Conservation (phyloP, 2,329 filamentous ascomycete genomes). For the Mariannaea sp. region DNA sequence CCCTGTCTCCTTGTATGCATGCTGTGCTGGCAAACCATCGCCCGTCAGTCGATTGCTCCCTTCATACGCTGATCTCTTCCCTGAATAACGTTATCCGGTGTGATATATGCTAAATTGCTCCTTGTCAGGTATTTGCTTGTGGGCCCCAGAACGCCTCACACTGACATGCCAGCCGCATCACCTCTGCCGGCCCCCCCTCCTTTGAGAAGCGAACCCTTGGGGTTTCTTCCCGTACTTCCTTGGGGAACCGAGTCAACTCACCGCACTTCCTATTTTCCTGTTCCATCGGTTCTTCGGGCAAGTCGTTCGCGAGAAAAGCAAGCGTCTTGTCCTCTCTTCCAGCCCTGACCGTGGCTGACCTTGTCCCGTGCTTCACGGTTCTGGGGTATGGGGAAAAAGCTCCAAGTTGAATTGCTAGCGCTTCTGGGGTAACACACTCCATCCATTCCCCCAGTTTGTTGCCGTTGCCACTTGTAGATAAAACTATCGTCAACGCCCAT, state of each 20-base stretch:
- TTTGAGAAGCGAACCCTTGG: conserved; percentile 5
- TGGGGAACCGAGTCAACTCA: neutral
- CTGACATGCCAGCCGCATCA: neutral
- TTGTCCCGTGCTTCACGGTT: neutral
- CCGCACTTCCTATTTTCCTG: neutral
- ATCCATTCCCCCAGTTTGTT: conserved; percentile 3
- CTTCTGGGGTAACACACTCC: neutral
- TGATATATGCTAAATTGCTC: neutral
- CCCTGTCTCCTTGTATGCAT: neutral
- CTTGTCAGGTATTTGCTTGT: neutral
- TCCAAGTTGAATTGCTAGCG: neutral
- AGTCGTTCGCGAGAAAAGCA: conserved; percentile 10
- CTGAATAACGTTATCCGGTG: neutral
- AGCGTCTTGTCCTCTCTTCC: neutral
- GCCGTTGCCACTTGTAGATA: conserved; percentile 3
- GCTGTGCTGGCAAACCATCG: neutral
- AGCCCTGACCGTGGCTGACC: neutral
- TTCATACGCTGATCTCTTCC: neutral
- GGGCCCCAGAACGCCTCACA: neutral
- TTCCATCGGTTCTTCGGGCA: conserved; percentile 8
- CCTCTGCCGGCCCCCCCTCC: too few species aligned
- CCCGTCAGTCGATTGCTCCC: neutral
- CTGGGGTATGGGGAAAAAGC: conserved; percentile 21
- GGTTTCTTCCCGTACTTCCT: neutral
- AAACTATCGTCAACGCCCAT: neutral